Evolutionary conservation across 441 rosid species (phyloP), one percentile per base, ranked within the genome.

Genomic region (Lagerstroemia fauriei): DNA sequence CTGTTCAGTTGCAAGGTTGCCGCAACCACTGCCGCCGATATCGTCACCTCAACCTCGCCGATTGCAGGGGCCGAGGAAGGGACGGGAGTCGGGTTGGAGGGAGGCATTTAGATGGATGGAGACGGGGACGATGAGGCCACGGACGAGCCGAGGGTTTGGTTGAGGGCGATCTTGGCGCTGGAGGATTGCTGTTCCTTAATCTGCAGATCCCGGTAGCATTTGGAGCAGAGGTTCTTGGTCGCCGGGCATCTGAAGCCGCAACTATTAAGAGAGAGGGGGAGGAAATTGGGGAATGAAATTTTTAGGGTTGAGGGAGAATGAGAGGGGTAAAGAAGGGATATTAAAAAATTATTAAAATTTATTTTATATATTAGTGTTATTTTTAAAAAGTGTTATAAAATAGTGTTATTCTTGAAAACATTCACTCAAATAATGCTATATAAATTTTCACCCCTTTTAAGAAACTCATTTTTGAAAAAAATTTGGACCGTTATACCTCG

Each of bases 201-300:
- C 77, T 90, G 92, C 1, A 90, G 88, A 87, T 92, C 94, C 0
- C 91, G 84, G 83, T 89, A 90, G 71, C 97, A 95, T 87, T 91
- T 93, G 2, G 98, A 93, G 69, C 98, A 95, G n/a, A 95, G 90
- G 66, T 93, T 89, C 79, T 89, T 92, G 0, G 93, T 93, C 3
- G 96, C 89, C 69, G 94, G 91, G 83, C 88, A 79, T 3, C 97
- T 97, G 82, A 93, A 93, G 0, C 96, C 96, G 73, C 98, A 95
- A n/a, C n/a, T n/a, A n/a, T n/a, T n/a, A n/a, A n/a, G n/a, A n/a
- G n/a, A n/a, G n/a, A n/a, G n/a, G n/a, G n/a, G n/a, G n/a, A n/a
- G n/a, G n/a, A n/a, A n/a, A n/a, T n/a, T n/a, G n/a, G n/a, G n/a
- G n/a, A n/a, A n/a, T n/a, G n/a, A n/a, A n/a, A n/a, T n/a, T n/a